Conservation (phyloP, 257 asterid species). For the Lycium barbarum region DNA sequence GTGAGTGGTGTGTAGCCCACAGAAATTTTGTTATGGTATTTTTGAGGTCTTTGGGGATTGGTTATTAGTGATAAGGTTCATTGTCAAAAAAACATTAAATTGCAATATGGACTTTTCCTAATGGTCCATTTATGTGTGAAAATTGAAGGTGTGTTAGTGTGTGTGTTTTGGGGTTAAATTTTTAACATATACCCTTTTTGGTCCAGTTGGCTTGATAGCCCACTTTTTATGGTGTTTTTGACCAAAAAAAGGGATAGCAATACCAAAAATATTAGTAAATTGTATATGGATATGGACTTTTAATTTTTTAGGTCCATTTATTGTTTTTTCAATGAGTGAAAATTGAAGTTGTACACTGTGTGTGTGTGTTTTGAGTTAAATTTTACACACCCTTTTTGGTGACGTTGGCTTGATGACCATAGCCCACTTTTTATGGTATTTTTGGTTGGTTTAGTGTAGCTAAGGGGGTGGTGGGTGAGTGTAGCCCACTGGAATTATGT, state of each 20-base stretch:
- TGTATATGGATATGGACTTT: neutral
- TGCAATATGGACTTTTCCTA: too few species aligned
- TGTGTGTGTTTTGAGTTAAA: neutral
- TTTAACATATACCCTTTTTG: too few species aligned
- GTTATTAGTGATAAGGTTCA: neutral
- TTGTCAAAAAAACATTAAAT: too few species aligned
- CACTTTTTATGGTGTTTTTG: neutral
- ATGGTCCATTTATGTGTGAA: neutral
- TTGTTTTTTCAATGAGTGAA: neutral
- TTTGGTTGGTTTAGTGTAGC: neutral
- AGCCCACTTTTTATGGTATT: neutral
- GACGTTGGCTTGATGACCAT: neutral
- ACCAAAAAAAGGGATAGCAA: too few species aligned
- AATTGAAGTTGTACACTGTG: neutral
- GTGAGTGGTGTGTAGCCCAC: constrained; percentile 37
- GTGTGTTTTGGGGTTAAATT: neutral
- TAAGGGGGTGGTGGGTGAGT: neutral
- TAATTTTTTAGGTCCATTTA: neutral
- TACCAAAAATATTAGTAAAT: neutral
- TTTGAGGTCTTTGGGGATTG: neutral
- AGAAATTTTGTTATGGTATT: neutral
- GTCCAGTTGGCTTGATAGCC: neutral
- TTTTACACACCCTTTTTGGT: neutral
- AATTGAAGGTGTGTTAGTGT: neutral
- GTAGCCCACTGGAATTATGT: neutral